These are phyloP conservation scores for Aristolochia contorta DNA, from an alignment of 164 flowering plant species.

Conservation along the genomic window DNA sequence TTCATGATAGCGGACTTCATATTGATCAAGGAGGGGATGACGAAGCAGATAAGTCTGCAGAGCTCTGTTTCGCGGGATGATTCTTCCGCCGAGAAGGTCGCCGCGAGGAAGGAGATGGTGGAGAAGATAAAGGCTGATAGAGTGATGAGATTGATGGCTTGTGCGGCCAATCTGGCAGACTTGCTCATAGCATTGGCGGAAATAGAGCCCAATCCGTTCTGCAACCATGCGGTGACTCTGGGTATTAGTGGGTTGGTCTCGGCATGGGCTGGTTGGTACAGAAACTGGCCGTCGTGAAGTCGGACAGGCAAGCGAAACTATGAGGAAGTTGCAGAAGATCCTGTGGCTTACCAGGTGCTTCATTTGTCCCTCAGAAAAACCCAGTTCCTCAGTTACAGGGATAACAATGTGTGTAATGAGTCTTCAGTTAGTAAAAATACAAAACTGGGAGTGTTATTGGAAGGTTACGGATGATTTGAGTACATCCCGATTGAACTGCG, in stretches of 20 bases:
- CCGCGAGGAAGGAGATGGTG: constrained; percentile 19
- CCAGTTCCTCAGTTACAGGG: not conserved
- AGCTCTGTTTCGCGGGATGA: not conserved
- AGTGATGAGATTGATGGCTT: constrained; percentile 84
- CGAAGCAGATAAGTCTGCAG: constrained; percentile 28
- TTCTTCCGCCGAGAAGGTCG: constrained; percentile 12
- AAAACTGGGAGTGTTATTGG: too few species aligned
- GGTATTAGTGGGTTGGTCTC: constrained; percentile 94
- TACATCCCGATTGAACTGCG: too few species aligned
- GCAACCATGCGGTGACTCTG: constrained; percentile 74
- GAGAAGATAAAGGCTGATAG: constrained; percentile 58
- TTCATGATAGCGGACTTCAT: constrained; percentile 62
- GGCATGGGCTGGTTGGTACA: constrained; percentile 99
- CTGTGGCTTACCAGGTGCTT: constrained; percentile 33
- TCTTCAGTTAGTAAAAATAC: too few species aligned
- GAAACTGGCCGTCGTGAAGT: constrained; percentile 72
- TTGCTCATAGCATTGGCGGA: constrained; percentile 80
- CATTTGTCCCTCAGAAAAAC: constrained; percentile 45
- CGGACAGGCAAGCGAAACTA: constrained; percentile 22
- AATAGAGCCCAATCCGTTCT: constrained; percentile 85
- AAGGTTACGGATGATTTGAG: too few species aligned
- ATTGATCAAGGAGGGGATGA: constrained; percentile 38
- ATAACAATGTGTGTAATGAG: too few species aligned
- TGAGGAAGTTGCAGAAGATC: constrained; percentile 16
- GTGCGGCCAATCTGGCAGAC: constrained; percentile 86